Percentiles rank a stretch among this genome's conserved stretches.
Conservation (phyloP, 495 filamentous ascomycete genomes). For the Xylaria flabelliformis region DNA sequence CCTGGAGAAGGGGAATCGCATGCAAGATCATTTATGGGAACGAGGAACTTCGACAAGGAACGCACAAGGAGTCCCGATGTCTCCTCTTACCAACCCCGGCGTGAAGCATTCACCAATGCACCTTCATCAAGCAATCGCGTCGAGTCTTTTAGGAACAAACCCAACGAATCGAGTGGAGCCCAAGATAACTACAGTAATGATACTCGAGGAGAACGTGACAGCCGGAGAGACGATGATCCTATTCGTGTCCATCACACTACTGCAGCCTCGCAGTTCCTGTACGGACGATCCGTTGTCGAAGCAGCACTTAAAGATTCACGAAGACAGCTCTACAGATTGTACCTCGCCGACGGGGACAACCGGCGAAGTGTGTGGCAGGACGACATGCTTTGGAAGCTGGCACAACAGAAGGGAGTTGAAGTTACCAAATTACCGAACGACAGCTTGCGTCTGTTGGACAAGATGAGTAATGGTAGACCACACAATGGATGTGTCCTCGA, state of each 20-base stretch:
- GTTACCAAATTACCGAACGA: conserved; percentile 56
- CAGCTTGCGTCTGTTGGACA: conserved; percentile 73
- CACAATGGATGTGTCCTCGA: conserved; percentile 94
- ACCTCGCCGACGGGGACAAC: conserved; percentile 69
- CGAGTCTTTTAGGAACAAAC: not conserved
- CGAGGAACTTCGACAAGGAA: not conserved
- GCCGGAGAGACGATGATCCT: conserved; percentile 41
- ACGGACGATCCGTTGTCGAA: conserved; percentile 80
- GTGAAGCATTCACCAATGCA: not conserved
- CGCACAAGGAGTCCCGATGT: not conserved
- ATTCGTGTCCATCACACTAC: conserved; percentile 78
- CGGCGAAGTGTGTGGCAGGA: conserved; percentile 49
- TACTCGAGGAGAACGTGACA: not conserved
- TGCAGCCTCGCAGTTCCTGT: conserved; percentile 89
- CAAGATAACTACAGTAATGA: not conserved
- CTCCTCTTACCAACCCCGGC: not conserved
- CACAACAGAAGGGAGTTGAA: conserved; percentile 60
- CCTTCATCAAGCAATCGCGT: not conserved
- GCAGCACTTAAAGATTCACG: conserved; percentile 73
- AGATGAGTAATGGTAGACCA: conserved; percentile 79
- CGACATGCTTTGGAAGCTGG: conserved; percentile 61
- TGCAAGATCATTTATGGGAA: no score
- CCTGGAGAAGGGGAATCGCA: not conserved
- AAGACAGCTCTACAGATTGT: conserved; percentile 83
- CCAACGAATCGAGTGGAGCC: no score